Percentiles rank a stretch among this genome's conserved stretches.
Evolutionary conservation across 306 rosid species (phyloP).

Genomic region (Cicer yamashitae): DNA sequence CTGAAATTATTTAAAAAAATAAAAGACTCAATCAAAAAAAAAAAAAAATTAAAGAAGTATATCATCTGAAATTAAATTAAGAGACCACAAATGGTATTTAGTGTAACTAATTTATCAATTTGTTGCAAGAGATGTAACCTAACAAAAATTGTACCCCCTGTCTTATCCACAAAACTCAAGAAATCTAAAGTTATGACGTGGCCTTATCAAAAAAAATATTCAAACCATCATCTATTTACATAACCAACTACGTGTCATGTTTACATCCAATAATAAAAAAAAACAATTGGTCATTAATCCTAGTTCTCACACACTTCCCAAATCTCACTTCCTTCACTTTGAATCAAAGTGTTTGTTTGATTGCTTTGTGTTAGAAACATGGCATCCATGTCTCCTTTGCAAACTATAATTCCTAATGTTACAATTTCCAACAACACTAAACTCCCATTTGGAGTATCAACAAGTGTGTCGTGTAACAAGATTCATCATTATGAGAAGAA

Average conservation of each 20-base stretch:
- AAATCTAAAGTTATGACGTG: constrained; percentile 55
- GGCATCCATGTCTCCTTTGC: constrained; percentile 57
- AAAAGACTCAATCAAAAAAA: no score
- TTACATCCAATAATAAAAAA: constrained; percentile 39
- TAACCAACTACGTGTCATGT: constrained; percentile 30
- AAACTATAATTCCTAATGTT: constrained; percentile 45
- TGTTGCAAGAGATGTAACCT: background rate
- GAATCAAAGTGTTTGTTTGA: background rate
- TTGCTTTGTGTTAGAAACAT: constrained; percentile 35
- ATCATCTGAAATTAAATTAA: no score
- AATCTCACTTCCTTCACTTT: background rate
- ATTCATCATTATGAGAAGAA: constrained; percentile 9
- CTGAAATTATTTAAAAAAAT: no score
- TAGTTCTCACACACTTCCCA: constrained; percentile 1
- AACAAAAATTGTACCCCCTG: constrained; percentile 39
- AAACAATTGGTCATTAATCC: background rate
- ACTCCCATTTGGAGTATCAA: constrained; percentile 32
- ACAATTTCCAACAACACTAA: constrained; percentile 6
- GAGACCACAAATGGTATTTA: no score
- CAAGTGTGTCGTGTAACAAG: constrained; percentile 36
- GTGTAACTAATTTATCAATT: no score
- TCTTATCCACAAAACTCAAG: constrained; percentile 59
- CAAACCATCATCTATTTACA: background rate
- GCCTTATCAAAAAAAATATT: constrained; percentile 65
- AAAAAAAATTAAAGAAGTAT: no score